phyloP scores from a whole-genome alignment of 2,329 filamentous ascomycete genomes.

The Byssothecium circinans region DNA sequence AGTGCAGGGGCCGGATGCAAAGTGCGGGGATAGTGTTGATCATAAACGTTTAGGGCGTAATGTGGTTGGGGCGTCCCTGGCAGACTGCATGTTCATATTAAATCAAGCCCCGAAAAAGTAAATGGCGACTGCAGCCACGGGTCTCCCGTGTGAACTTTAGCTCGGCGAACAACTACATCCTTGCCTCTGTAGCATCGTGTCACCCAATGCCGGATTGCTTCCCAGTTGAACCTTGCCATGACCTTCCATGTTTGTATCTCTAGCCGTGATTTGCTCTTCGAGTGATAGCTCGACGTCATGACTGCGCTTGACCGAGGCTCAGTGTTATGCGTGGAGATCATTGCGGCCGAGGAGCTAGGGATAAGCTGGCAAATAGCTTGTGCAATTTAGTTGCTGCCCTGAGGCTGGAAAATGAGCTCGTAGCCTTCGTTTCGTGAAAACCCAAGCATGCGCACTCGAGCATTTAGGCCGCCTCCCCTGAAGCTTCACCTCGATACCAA shows the following conservation, averaged over 20 bases:
- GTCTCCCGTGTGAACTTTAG: slow-evolving; percentile 24
- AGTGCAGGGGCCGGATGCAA: slow-evolving; percentile 4
- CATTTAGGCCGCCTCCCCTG: slow-evolving; percentile 34
- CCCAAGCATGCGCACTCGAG: slow-evolving; percentile 38
- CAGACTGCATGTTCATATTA: slow-evolving; percentile 15
- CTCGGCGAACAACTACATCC: slow-evolving; percentile 19
- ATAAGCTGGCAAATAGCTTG: slow-evolving; percentile 3
- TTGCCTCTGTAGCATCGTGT: slow-evolving; percentile 11
- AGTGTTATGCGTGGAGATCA: slow-evolving; percentile 7
- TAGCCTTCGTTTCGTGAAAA: slow-evolving; percentile 29
- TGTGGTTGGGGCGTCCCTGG: slow-evolving; percentile 15
- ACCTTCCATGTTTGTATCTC: slow-evolving; percentile 12
- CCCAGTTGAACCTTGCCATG: slow-evolving; percentile 4
- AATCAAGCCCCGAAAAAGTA: slow-evolving; percentile 14
- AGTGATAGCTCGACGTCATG: slow-evolving; percentile 11
- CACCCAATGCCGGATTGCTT: slow-evolving; percentile 10
- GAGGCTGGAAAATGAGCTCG: slow-evolving; percentile 13
- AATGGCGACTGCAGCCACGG: slow-evolving; percentile 19
- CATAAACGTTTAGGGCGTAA: slow-evolving; percentile 1
- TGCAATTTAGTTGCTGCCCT: slow-evolving; percentile 7
- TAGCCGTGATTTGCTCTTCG: slow-evolving; percentile 3
- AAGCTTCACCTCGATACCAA: slow-evolving; percentile 36
- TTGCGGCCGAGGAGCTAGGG: slow-evolving; percentile 1
- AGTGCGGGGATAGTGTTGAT: slow-evolving; percentile 9
- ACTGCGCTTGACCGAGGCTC: slow-evolving; percentile 8